Evolutionary conservation across 1,284 basidiomycete genomes (phyloP), one percentile per base, ranked within the genome.

Genomic region (Ceratorhiza oryzae-sativae): DNA sequence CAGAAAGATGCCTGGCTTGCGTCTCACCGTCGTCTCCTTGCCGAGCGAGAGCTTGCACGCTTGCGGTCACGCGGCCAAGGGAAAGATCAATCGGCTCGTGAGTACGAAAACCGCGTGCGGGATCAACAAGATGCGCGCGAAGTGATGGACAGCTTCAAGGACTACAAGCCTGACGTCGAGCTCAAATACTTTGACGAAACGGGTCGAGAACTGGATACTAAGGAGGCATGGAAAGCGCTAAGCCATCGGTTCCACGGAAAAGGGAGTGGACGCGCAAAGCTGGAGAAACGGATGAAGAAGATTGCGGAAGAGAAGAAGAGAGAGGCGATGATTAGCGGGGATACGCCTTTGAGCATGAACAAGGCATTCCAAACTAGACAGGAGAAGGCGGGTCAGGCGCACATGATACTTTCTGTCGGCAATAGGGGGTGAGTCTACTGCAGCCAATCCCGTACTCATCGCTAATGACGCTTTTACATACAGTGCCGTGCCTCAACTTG

Each of bases 101-200:
- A 99, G 81, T 95, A 94, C 79, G 95, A 98, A 81, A 98, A 98
- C 79, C 88, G 94, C 71, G 80, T 90, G 76, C 88, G 96, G 30
- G 97, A 99, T 78, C 90, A 95, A 79, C 90, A 93, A 76, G 95
- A 98, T 76, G 92, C 95, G 8, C 87, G 93, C 48, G 87, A 92
- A 32, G 87, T 88, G 55, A 82, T 95, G 76, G 94, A 97, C 45
- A 80, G 88, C 59, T 99, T 93, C 86, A 92, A 90, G 81, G 87
- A 92, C 79, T 99, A 99, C 85, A 97, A 96, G 81, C 97, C 97
- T 1, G 95, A 97, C 80, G 87, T 99, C 77, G 94, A 97, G 75
- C 94, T 99, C 78, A 92, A 92, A 73, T 99, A 99, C 81, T 92
- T 97, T 76, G 97, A 99, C 80, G 95, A 97, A 81, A 94, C 94